Base-by-base conservation (phyloP, 495 filamentous ascomycete genomes). In the Chaetomium fimeti region DNA sequence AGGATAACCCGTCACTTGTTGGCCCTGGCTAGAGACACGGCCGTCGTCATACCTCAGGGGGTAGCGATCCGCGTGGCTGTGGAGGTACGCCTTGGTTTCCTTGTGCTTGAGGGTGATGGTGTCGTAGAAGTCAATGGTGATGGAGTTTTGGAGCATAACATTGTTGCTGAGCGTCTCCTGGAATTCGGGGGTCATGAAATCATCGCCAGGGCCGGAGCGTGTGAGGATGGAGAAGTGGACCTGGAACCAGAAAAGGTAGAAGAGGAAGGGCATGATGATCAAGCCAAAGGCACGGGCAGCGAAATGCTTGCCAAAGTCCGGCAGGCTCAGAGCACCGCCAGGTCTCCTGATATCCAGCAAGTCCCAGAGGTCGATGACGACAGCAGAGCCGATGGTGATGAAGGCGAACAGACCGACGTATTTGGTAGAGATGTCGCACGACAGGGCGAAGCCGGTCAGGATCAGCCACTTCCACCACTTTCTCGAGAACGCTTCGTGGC, bases 381-480 rank as follows among this genome's bases (percentile, higher is more conserved):
- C 94, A 12, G 94, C 94, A 7, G 91, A 89, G 56, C 94, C 94
- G 68, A 98, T 95, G 54, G 94, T 97, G 76, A 98, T 86, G 78
- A 98, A 98, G 69, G 93, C 95, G 76, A 98, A 98, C 49, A 91
- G 83, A 48, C 94, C 94, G 64, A 98, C 94, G 69, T 98, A 98
- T 78, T 98, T 98, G 72, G 91, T 96, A 22, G 94, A 97, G 69
- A 98, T 98, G 72, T 97, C 95, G 76, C 94, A 97, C 71, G 92
- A 97, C 71, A 98, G 82, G 53, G 88, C 87, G 71, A 98, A 90
- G 52, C 94, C 94, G 18, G 94, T 98, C 69, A 98, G 78, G 57
- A 98, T 86, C 38, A 98, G 84, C 94, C 94, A 98, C 76, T 98
- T 98, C 94, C 94, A 98, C 94, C 94, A 98, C 74, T 98, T 98